A percentile compares a stretch with the other conserved stretches of the same genome.
phyloP scores from a whole-genome alignment of 169 alveolate genomes.

The Neospora caninum region DNA sequence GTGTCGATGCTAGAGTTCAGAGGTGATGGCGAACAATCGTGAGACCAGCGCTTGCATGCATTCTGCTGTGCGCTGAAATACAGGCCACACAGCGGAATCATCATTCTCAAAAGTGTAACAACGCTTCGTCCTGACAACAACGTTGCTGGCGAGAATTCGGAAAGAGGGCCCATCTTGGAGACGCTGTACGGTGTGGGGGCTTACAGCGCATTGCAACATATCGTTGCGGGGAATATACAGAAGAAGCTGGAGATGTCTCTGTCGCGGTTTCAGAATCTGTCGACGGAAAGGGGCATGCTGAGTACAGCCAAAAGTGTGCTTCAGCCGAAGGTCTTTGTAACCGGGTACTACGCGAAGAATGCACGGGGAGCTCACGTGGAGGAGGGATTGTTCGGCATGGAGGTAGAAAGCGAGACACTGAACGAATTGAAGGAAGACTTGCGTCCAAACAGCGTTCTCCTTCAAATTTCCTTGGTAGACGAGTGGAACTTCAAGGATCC shows the following conservation, averaged over 20 bases:
- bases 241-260: slow-evolving; percentile 54
- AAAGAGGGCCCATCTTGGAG: neutral
- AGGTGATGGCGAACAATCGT: too few relatives aligned
- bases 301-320: slow-evolving; percentile 40
- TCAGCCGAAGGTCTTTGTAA: slow-evolving; percentile 57
- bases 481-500: slow-evolving; percentile 57
- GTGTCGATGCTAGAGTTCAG: too few relatives aligned
- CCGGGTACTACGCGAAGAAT: slow-evolving; percentile 54
- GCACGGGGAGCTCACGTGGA: slow-evolving; percentile 31
- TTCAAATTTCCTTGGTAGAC: slow-evolving; percentile 60
- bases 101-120: slow-evolving; percentile 36
- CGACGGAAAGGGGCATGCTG: slow-evolving; percentile 42
- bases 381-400: slow-evolving; percentile 63
- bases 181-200: slow-evolving; percentile 30
- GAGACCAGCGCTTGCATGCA: too few relatives aligned
- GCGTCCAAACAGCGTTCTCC: slow-evolving; percentile 50
- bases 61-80: neutral
- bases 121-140: neutral
- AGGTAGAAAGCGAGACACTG: slow-evolving; percentile 56
- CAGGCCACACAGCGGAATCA: slow-evolving; percentile 65
- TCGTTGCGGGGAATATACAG: slow-evolving; percentile 54
- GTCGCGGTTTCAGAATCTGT: slow-evolving; percentile 38
- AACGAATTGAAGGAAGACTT: slow-evolving; percentile 54
- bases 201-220: slow-evolving; percentile 57
- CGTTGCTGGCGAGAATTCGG: neutral